Conservation (phyloP, 257 asterid genomes). For the Dorcoceras hygrometricum region DNA sequence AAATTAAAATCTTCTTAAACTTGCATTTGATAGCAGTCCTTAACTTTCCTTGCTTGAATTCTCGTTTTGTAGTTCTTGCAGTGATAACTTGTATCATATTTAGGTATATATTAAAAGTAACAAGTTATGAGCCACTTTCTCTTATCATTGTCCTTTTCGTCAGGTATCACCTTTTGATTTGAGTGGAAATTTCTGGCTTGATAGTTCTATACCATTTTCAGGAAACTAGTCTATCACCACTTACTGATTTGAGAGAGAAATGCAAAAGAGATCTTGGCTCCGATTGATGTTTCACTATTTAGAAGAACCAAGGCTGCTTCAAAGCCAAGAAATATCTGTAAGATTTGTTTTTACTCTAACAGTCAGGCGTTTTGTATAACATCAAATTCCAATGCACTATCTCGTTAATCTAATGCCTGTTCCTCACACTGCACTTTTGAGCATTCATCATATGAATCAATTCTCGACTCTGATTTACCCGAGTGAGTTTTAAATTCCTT, state of each 20-base stretch:
- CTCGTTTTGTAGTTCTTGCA: neutral
- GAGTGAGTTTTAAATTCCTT: no score
- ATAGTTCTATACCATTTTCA: conserved; percentile 28
- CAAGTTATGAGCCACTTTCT: neutral
- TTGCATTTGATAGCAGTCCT: neutral
- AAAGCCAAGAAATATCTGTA: conserved; percentile 25
- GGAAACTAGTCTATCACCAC: conserved; percentile 56
- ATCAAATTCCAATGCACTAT: neutral
- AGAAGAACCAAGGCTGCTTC: conserved; percentile 32
- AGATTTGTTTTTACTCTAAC: conserved; percentile 12
- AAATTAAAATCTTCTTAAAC: neutral
- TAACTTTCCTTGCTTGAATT: neutral
- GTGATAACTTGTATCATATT: neutral
- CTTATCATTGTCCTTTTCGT: neutral
- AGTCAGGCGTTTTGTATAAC: neutral
- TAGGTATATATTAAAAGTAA: neutral
- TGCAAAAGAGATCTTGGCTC: conserved; percentile 56
- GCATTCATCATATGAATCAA: no score
- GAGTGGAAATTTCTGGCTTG: neutral
- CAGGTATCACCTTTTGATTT: neutral
- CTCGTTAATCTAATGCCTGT: neutral
- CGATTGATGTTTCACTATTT: conserved; percentile 28
- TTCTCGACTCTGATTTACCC: no score
- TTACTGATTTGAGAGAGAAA: conserved; percentile 55
- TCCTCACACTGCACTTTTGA: no score